phyloP scores from a whole-genome alignment of 129 eudicot genomes.

The Smallanthus sonchifolius region DNA sequence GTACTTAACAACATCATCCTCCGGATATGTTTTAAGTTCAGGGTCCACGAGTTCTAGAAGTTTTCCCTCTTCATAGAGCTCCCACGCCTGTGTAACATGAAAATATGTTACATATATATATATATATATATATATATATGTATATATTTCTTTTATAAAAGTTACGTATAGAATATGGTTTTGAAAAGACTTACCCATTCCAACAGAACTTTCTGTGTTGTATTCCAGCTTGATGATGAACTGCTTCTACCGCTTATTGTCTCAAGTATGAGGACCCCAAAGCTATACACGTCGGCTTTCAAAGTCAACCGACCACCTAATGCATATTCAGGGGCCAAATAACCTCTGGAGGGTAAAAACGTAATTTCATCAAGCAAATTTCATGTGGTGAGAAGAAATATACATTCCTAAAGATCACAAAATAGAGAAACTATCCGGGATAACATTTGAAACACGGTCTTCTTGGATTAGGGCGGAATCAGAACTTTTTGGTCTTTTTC shows the following conservation, averaged over 20 bases:
- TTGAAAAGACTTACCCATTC: slow-evolving; percentile 66
- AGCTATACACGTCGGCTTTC: slow-evolving; percentile 95
- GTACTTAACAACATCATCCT: slow-evolving; percentile 60
- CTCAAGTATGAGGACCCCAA: slow-evolving; percentile 88
- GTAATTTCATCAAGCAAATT: background rate
- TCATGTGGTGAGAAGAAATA: background rate
- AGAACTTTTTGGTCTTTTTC: no score
- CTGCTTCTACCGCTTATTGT: slow-evolving; percentile 70
- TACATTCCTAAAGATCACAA: background rate
- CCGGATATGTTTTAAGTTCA: slow-evolving; percentile 51
- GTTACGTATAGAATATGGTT: background rate
- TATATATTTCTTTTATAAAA: background rate
- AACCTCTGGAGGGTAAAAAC: slow-evolving; percentile 53
- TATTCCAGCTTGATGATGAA: slow-evolving; percentile 44
- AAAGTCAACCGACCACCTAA: slow-evolving; percentile 76
- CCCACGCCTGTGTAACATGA: slow-evolving; percentile 59
- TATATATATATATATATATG: background rate
- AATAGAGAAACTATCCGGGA: background rate
- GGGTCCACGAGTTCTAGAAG: slow-evolving; percentile 75
- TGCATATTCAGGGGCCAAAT: slow-evolving; percentile 93
- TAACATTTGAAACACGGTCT: no score
- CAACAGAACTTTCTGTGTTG: slow-evolving; percentile 46
- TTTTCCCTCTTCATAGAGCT: slow-evolving; percentile 60
- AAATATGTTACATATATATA: background rate
- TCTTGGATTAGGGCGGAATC: background rate